phyloP scores from a whole-genome alignment of 202 grass and related monocot species.

The Panicum virgatum region DNA sequence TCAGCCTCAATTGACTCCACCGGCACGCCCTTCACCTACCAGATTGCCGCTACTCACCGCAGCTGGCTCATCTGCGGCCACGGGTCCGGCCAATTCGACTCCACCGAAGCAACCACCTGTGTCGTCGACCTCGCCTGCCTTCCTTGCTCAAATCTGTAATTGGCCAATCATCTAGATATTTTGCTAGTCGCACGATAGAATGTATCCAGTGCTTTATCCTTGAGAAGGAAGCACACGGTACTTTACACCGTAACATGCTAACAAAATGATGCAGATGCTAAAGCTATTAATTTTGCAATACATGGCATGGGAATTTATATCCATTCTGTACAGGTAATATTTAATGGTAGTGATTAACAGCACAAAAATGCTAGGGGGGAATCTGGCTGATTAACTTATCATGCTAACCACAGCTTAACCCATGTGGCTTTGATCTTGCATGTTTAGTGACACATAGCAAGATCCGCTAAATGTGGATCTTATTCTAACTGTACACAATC shows the following conservation, averaged over 20 bases:
- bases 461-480: neutral
- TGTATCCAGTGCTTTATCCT: neutral
- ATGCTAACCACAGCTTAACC: neutral
- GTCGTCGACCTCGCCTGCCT: too few species aligned
- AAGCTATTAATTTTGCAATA: neutral
- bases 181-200: neutral
- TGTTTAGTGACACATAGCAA: neutral
- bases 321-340: neutral
- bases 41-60: too few species aligned
- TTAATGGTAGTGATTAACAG: neutral
- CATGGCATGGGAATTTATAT: neutral
- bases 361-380: neutral
- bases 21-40: too few species aligned
- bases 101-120: too few species aligned
- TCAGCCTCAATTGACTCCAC: too few species aligned
- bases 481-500: neutral
- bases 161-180: neutral
- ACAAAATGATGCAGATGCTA: neutral
- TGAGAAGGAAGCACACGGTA: neutral
- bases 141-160: too few species aligned
- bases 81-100: too few species aligned
- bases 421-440: slow-evolving; percentile 1
- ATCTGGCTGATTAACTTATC: neutral
- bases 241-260: neutral
- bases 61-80: too few species aligned